Percentiles rank a stretch among this genome's conserved stretches.
These are phyloP conservation scores for Phaeophleospora eucalypticola DNA, from an alignment of 2,329 filamentous ascomycete species.

Conservation along the genomic window DNA sequence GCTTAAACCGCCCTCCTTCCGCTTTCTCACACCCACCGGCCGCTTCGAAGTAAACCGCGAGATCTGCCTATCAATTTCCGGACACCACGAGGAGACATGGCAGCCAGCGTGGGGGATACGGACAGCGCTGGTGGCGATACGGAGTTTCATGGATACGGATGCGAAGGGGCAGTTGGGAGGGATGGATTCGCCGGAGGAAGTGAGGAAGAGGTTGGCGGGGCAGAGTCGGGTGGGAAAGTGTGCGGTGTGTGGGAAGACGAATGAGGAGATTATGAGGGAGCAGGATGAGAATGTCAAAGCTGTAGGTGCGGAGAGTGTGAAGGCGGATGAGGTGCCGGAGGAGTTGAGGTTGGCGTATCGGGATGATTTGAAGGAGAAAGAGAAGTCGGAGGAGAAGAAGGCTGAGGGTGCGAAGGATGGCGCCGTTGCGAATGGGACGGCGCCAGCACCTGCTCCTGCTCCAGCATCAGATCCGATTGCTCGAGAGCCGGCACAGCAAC, in stretches of 20 bases:
- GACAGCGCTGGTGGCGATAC: conserved; percentile 73
- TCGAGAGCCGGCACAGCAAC: not conserved
- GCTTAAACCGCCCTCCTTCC: conserved; percentile 87
- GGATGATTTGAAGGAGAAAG: conserved; percentile 59
- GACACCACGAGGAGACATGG: conserved; percentile 98
- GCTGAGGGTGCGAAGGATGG: not conserved
- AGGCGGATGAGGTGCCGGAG: conserved; percentile 48
- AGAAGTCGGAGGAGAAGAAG: conserved; percentile 17
- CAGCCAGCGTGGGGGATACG: conserved; percentile 96
- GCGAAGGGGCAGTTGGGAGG: conserved; percentile 85
- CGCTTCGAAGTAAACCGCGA: conserved; percentile 95
- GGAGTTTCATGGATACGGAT: conserved; percentile 91
- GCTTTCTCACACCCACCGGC: conserved; percentile 86
- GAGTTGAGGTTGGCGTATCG: conserved; percentile 65
- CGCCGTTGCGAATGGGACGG: not conserved
- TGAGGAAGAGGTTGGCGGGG: conserved; percentile 64
- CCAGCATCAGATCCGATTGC: not conserved
- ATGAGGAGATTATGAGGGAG: conserved; percentile 69
- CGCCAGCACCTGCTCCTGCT: conserved; percentile 6
- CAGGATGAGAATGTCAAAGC: conserved; percentile 57
- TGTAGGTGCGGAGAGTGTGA: conserved; percentile 36
- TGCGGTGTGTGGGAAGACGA: conserved; percentile 63
- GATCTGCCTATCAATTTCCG: conserved; percentile 90
- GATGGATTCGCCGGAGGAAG: conserved; percentile 67
- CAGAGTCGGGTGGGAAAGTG: conserved; percentile 67